phyloP scores from a whole-genome alignment of 1,284 basidiomycete genomes.

The Golubevia pallescens region DNA sequence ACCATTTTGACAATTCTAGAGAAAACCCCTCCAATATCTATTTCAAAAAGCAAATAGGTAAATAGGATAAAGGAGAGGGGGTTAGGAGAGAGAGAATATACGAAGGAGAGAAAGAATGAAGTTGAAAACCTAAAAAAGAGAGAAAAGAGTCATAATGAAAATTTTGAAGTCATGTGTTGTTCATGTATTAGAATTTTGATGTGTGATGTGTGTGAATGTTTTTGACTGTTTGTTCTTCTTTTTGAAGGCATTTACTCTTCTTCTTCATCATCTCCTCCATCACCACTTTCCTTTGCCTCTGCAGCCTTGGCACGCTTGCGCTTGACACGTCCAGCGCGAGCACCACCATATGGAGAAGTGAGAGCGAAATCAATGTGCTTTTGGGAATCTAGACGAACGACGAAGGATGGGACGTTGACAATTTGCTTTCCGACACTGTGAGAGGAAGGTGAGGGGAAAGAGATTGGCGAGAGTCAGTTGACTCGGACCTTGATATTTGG shows the following conservation, averaged over 20 bases:
- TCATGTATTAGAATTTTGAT: not conserved
- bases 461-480: not conserved
- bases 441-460: not conserved
- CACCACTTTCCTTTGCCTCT: conserved; percentile 51
- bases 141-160: not conserved
- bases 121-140: too few species aligned
- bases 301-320: conserved; percentile 56
- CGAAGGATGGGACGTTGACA: conserved; percentile 63
- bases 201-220: not conserved
- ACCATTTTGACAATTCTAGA: too few species aligned
- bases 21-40: too few species aligned
- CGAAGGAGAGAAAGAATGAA: too few species aligned
- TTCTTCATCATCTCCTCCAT: conserved; percentile 49
- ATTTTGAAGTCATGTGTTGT: not conserved
- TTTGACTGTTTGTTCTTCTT: not conserved
- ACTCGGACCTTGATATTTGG: not conserved
- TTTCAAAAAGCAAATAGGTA: too few species aligned
- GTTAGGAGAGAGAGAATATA: too few species aligned
- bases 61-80: too few species aligned
- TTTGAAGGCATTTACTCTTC: conserved; percentile 25
- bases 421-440: conserved; percentile 62
- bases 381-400: conserved; percentile 63
- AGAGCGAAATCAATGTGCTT: conserved; percentile 65
- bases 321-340: conserved; percentile 61
- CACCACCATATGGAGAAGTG: conserved; percentile 62